Evolutionary conservation across 2,329 filamentous ascomycete species (phyloP), one percentile per base, ranked within the genome.

Genomic region (Ophiostoma piceae): DNA sequence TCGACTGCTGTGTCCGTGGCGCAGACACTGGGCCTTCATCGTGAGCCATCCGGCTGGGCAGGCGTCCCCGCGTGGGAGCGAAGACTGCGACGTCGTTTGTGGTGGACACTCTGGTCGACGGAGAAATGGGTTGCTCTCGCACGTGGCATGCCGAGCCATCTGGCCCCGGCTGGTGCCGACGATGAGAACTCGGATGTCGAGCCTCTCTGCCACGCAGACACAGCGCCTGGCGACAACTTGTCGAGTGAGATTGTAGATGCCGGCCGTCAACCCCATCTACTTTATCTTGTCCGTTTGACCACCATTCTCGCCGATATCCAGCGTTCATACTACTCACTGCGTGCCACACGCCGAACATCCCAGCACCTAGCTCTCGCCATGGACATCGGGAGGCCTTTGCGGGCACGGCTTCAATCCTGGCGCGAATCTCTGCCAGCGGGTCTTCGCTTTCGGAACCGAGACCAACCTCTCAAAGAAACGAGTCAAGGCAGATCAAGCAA

Each of bases 41-140:
- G 73, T 43, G 77, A 79, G 66, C 77, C 76, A 39, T 69, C 74
- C 9, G 73, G 73, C 65, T 79, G 77, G 77, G 74, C 70, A 1
- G 74, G 73, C 32, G 73, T 78, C 57, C 76, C 77, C 2, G 68
- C 71, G 9, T 78, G 75, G 76, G 77, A 79, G 70, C 76, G 75
- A 35, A 72, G 71, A 5, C 70, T 78, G 1, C 73, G 77, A 12
- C 77, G 77, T 71, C 74, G 77, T 9, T 71, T 79, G 0, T 79
- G 77, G 76, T 76, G 76, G 67, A 74, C 74, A 2, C 72, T 77
- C 14, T 77, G 75, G 69, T 74, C 77, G 3, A 77, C 76, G 74
- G 77, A 79, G 43, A 78, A 78, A 68, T 79, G 77, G 77, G 74
- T 77, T 0, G 76, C 76, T 12, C 71, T 78, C 14, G 75, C 75